These are phyloP conservation scores for Ambispora gerdemannii DNA, from an alignment of 192 early-diverging fungal genomes.

Conservation along the genomic window DNA sequence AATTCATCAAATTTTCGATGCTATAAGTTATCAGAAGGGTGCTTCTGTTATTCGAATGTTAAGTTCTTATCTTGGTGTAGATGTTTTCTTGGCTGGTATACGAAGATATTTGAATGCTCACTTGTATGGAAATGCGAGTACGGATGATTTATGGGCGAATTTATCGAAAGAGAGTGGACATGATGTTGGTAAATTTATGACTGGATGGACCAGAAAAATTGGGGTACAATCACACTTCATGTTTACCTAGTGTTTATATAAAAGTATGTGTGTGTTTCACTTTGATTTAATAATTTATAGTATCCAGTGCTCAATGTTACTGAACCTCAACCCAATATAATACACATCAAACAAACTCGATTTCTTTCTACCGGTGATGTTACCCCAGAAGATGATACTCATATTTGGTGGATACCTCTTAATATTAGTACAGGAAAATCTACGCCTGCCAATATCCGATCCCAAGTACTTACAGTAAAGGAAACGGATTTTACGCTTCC, in stretches of 20 bases:
- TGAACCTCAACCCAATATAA: constrained; percentile 46
- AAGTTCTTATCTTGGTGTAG: constrained; percentile 65
- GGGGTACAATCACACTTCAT: too few species aligned
- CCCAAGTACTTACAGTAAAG: constrained; percentile 43
- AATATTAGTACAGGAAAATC: constrained; percentile 38
- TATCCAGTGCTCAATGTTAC: constrained; percentile 80
- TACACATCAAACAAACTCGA: constrained; percentile 75
- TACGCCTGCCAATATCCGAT: not conserved
- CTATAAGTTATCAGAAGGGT: constrained; percentile 88
- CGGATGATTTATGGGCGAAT: constrained; percentile 84
- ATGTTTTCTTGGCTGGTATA: constrained; percentile 70
- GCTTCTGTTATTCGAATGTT: constrained; percentile 94
- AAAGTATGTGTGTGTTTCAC: constrained; percentile 22
- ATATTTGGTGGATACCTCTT: constrained; percentile 85
- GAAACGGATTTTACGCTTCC: constrained; percentile 48
- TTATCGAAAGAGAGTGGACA: constrained; percentile 74
- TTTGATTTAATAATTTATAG: constrained; percentile 28
- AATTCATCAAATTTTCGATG: constrained; percentile 95
- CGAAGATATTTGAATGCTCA: constrained; percentile 78
- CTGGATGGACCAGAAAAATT: constrained; percentile 79
- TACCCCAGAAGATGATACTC: constrained; percentile 71
- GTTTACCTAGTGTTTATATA: too few species aligned
- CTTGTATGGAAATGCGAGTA: constrained; percentile 82
- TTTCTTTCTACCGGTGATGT: constrained; percentile 83
- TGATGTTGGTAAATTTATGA: constrained; percentile 83